Conservation (phyloP, 73 alveolate species). For the Urostyla sp. region DNA sequence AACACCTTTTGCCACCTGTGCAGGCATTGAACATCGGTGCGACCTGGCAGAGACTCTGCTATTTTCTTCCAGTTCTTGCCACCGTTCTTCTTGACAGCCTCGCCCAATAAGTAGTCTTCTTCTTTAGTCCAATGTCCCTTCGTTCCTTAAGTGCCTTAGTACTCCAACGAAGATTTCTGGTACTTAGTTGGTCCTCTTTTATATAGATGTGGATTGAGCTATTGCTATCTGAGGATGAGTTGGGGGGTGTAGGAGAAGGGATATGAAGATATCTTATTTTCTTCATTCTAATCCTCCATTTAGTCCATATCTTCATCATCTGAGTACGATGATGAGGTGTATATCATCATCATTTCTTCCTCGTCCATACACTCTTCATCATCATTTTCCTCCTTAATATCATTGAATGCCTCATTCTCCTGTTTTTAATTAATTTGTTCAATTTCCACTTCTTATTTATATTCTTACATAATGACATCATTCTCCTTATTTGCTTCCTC, state of each 20-base stretch:
- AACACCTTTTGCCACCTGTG: conserved; percentile 90
- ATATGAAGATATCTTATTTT: neutral
- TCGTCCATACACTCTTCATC: neutral
- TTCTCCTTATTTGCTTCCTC: neutral
- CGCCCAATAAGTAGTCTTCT: conserved; percentile 72
- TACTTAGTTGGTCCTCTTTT: conserved; percentile 41
- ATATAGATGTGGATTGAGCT: conserved; percentile 32
- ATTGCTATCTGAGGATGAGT: neutral
- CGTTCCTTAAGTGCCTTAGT: conserved; percentile 2
- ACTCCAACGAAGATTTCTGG: conserved; percentile 23
- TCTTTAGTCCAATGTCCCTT: conserved; percentile 80
- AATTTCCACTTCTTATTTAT: neutral
- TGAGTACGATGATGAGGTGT: neutral
- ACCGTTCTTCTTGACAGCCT: conserved; percentile 70
- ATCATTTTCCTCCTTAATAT: neutral
- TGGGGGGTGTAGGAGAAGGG: neutral
- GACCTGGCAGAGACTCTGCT: conserved; percentile 76
- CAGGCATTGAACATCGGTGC: conserved; percentile 86
- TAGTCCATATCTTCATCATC: neutral
- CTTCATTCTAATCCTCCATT: neutral
- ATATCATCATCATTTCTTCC: neutral
- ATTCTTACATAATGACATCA: neutral
- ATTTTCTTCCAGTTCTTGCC: conserved; percentile 89
- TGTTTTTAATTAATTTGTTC: neutral
- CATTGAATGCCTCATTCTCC: neutral